Evolutionary conservation across 163 green algal species (phyloP), one percentile per base, ranked within the genome.

Genomic region (Chlamydomonas reinhardtii): DNA sequence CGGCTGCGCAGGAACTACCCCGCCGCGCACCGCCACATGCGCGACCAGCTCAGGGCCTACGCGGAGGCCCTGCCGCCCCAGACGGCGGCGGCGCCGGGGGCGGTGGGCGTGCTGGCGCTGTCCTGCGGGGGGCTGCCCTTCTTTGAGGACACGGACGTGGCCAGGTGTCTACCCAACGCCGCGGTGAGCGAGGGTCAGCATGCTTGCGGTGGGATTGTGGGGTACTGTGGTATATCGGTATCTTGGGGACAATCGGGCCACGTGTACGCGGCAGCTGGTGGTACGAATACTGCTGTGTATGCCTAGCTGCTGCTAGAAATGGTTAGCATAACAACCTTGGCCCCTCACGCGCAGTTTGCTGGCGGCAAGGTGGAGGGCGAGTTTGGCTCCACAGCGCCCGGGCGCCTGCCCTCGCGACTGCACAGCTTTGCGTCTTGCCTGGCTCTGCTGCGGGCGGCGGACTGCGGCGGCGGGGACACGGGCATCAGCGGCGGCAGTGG

Each of bases 341-440:
- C 56, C 9, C 62, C 29, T 2, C 29, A 0, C 62, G 25, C 62
- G 62, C 62, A 79, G 80, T 73, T 86, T 25, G 71, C 29, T 16
- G 69, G 80, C 80, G 54, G 80, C 54, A 79, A 52, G 56, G 35
- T 86, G 34, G 80, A 86, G 70, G 80, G 80, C 27, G 80, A 80
- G 80, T 35, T 86, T 4, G 75, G 80, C 22, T 86, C 80, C 25
- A 79, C 80, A 0, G 70, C 73, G 69, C 34, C 56, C 24, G 80
- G 48, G 6, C 48, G 80, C 4, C 80, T 80, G 80, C 70, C 70
- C 34, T 59, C 80, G 27, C 80, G 69, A 0, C 56, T 86, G 80
- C 80, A 86, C 80, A 80, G 70, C 70, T 86, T 86, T 34, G 16
- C 69, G 34, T 77, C 79, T 0, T 73, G 52, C 32, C 2, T 85